Conservation (phyloP, 352 stramenopile species). For the Globisporangium sylvaticum region DNA sequence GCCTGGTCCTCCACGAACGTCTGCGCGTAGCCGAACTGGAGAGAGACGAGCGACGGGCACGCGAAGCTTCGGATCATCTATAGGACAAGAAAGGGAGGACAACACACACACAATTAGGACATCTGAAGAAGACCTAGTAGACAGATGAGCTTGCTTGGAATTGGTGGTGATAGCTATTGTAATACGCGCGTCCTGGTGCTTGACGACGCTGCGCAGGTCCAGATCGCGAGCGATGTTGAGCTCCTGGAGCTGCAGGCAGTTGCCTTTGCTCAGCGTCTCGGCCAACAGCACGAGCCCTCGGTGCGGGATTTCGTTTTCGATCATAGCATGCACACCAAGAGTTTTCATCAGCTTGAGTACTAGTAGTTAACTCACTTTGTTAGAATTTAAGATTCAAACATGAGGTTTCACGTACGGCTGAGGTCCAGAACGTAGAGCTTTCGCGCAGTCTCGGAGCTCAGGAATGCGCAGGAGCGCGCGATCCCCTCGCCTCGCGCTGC, state of each 20-base stretch:
- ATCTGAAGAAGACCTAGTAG: not conserved
- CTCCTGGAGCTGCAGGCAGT: constrained; percentile 40
- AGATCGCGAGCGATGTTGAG: constrained; percentile 55
- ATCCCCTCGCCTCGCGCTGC: constrained; percentile 36
- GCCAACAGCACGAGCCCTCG: constrained; percentile 31
- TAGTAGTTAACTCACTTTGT: too few species aligned
- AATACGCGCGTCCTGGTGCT: constrained; percentile 37
- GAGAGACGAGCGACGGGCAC: constrained; percentile 47
- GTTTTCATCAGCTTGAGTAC: too few species aligned
- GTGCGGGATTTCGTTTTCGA: constrained; percentile 48
- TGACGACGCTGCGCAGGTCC: constrained; percentile 32
- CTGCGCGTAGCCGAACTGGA: constrained; percentile 51
- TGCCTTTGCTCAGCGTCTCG: constrained; percentile 33
- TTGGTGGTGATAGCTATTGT: not conserved
- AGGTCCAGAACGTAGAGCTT: constrained; percentile 40
- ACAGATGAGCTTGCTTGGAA: not conserved
- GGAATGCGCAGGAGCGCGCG: constrained; percentile 34
- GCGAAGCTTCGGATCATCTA: constrained; percentile 41
- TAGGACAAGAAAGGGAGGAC: too few species aligned
- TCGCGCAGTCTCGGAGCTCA: constrained; percentile 27
- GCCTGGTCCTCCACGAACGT: constrained; percentile 30
- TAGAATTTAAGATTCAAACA: too few species aligned
- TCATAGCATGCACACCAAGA: too few species aligned
- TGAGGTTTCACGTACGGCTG: constrained; percentile 33
- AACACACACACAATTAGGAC: not conserved